Evolutionary conservation across 2,329 filamentous ascomycete species (phyloP).

Genomic region (Phialocephala sp.): DNA sequence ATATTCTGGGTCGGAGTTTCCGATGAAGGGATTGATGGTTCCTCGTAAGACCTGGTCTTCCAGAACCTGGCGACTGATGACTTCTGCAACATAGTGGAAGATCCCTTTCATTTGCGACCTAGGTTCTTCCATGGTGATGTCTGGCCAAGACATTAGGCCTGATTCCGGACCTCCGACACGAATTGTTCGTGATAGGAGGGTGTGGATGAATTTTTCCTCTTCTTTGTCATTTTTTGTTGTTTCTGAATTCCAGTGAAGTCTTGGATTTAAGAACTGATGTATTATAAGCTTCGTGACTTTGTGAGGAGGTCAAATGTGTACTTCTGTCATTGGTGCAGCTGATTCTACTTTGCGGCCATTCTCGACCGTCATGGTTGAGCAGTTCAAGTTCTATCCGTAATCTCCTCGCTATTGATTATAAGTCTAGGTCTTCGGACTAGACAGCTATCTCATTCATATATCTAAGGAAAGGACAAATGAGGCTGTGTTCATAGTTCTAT

Average conservation of each 20-base stretch:
- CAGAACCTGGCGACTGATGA: background rate
- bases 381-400: background rate
- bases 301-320: background rate
- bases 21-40: background rate
- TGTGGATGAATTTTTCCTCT: background rate
- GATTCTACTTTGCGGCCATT: background rate
- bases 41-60: background rate
- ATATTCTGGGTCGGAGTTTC: background rate
- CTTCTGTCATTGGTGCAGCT: constrained; percentile 3
- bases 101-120: background rate
- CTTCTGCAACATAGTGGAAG: background rate
- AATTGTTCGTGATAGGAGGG: background rate
- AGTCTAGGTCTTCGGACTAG: too few species aligned
- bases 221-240: background rate
- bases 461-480: background rate
- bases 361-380: background rate
- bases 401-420: background rate
- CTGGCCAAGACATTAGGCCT: constrained; percentile 1
- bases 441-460: background rate
- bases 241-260: background rate
- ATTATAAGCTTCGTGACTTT: background rate
- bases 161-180: background rate
- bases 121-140: background rate
- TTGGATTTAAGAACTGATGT: background rate
- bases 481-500: background rate